phyloP scores from a whole-genome alignment of 768 basidiomycete species.

The Gelatoporia subvermispora region DNA sequence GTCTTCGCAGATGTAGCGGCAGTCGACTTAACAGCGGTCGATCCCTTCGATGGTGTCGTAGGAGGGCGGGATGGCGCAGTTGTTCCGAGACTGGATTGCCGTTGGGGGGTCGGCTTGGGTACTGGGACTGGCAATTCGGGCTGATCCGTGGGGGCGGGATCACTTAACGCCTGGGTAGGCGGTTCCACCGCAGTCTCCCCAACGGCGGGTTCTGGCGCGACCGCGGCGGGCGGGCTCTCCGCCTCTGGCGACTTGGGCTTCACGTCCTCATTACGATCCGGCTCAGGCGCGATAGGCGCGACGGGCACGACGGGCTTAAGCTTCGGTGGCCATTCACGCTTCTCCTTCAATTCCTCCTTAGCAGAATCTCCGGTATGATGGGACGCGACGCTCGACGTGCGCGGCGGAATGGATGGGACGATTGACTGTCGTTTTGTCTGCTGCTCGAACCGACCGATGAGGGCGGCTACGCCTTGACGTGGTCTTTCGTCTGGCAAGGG shows the following conservation, averaged over 20 bases:
- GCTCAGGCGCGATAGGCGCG: neutral
- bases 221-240: slow-evolving; percentile 2
- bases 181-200: slow-evolving; percentile 1
- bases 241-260: slow-evolving; percentile 10
- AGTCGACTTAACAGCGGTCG: slow-evolving; percentile 2
- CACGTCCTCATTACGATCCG: neutral
- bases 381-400: slow-evolving; percentile 65
- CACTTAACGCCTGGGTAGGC: neutral
- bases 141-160: slow-evolving; percentile 9
- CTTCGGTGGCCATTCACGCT: slow-evolving; percentile 69
- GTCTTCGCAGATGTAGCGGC: slow-evolving; percentile 16
- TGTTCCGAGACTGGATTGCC: slow-evolving; percentile 10
- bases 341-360: slow-evolving; percentile 65
- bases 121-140: slow-evolving; percentile 11
- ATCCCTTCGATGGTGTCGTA: slow-evolving; percentile 11
- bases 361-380: slow-evolving; percentile 59
- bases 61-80: slow-evolving; percentile 1
- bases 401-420: slow-evolving; percentile 33
- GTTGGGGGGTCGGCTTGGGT: slow-evolving; percentile 10
- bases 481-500: slow-evolving; percentile 86
- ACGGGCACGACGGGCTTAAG: slow-evolving; percentile 9
- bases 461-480: slow-evolving; percentile 81
- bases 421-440: slow-evolving; percentile 63
- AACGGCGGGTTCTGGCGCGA: slow-evolving; percentile 3
- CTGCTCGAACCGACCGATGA: slow-evolving; percentile 85